Base-by-base conservation (phyloP, 1,284 basidiomycete species). In the Tilletia horrida region DNA sequence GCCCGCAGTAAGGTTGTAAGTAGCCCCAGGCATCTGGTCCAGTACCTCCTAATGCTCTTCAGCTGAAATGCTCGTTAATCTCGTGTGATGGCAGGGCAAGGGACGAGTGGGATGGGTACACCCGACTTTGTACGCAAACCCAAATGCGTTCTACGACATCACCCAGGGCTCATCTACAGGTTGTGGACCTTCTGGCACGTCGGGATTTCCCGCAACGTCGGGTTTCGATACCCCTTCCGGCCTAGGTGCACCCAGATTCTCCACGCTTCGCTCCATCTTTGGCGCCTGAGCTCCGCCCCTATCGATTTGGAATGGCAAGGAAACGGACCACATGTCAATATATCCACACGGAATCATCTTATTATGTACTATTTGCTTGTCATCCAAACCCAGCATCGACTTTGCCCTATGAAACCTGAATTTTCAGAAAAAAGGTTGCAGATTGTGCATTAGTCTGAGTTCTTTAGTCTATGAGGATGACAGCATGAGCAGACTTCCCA, bases 131-230 rank as follows among this genome's bases (percentile, higher is more conserved):
- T 71, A 71, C 67, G 9, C 47, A 21, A 69, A 65, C 27, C 27
- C 44, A 4, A 65, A 31, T 47, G 50, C 66, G 3, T 63, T 71
- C 67, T 63, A 66, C 16, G 69, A 71, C 62, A 27, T 71, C 64
- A 63, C 67, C 6, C 35, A 29, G 11, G 69, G 69, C 57, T 57
- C 50, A 16, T 40, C 42, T 18, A 45, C 21, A 21, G 44, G 42
- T 18, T 64, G 63, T 45, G 27, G 18, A 27, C 44, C 47, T 4
- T 3, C 29, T 16, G 27, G 45, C 16, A 64, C 8, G 44, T n/a
- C 44, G 2, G 63, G 63, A 3, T 64, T 47, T 44, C 18, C 44
- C 2, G 47, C 63, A 3, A 27, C 29, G 21, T 47, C 31, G 4
- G 63, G 63, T 7, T 64, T 48, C 63, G 63, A 64, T n/a, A 50